Evolutionary conservation across 179 eudicot species (phyloP).

Genomic region (Silene noctiflora): DNA sequence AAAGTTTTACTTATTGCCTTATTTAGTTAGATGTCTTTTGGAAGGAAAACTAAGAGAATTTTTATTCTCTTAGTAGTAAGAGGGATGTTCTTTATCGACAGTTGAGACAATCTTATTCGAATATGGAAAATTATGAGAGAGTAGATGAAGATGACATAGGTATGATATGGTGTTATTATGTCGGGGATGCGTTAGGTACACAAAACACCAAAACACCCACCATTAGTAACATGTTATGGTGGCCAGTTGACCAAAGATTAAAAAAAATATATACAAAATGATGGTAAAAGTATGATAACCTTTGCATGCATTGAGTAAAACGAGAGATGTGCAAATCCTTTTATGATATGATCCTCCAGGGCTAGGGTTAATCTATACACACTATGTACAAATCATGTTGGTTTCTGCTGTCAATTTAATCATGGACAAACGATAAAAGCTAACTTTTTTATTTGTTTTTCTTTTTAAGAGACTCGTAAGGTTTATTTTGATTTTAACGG

Average conservation of each 20-base stretch:
- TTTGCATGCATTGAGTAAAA: slow-evolving; percentile 12
- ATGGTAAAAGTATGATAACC: slow-evolving; percentile 8
- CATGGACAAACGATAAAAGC: too few relatives aligned
- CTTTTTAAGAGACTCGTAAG: too few relatives aligned
- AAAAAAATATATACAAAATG: not conserved
- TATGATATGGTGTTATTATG: slow-evolving; percentile 14
- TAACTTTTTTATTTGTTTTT: too few relatives aligned
- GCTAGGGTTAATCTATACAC: slow-evolving; percentile 4
- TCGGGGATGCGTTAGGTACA: slow-evolving; percentile 4
- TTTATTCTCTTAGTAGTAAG: too few relatives aligned
- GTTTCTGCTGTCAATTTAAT: not conserved
- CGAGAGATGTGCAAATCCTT: slow-evolving; percentile 19
- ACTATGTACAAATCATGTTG: slow-evolving; percentile 3
- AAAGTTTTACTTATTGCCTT: too few relatives aligned
- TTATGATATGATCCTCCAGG: not conserved
- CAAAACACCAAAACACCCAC: slow-evolving; percentile 1
- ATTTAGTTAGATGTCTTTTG: too few relatives aligned
- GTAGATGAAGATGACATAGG: not conserved
- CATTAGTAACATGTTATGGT: not conserved
- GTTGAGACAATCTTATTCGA: too few relatives aligned
- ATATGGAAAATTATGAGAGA: too few relatives aligned
- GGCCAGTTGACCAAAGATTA: slow-evolving; percentile 15
- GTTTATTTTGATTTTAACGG: too few relatives aligned
- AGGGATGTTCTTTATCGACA: too few relatives aligned
- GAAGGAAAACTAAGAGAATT: too few relatives aligned